A percentile compares a stretch with the other conserved stretches of the same genome.
These are phyloP conservation scores for Avena sativa DNA, from an alignment of 176 grass and related monocot species.

Conservation along the genomic window DNA sequence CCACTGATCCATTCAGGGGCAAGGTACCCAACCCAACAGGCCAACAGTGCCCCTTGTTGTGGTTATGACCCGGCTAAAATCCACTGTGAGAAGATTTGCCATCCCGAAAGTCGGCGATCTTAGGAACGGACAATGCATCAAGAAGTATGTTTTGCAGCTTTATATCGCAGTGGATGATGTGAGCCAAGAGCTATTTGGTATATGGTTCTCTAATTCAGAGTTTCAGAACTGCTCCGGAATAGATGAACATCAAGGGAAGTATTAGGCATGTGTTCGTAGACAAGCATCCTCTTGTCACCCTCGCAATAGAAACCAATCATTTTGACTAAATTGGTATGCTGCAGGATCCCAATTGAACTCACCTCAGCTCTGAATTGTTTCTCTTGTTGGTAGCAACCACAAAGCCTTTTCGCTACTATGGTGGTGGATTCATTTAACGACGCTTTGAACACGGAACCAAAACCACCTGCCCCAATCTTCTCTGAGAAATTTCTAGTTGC, in stretches of 20 bases:
- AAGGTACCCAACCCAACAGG: background rate
- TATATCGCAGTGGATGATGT: slow-evolving; percentile 32
- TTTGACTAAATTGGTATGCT: slow-evolving; percentile 26
- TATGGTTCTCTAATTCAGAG: background rate
- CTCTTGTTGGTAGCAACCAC: background rate
- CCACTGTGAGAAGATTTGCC: slow-evolving; percentile 21
- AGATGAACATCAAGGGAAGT: slow-evolving; percentile 22
- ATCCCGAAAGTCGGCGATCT: slow-evolving; percentile 34
- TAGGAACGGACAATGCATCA: background rate
- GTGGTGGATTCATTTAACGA: background rate
- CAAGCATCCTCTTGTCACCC: background rate
- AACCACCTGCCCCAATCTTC: background rate
- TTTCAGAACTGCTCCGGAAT: background rate
- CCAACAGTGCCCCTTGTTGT: slow-evolving; percentile 30
- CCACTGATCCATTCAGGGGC: slow-evolving; percentile 33
- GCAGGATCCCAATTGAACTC: slow-evolving; percentile 36
- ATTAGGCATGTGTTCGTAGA: slow-evolving; percentile 33
- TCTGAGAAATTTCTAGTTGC: slow-evolving; percentile 13
- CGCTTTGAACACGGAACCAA: slow-evolving; percentile 32
- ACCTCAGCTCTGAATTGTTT: slow-evolving; percentile 41
- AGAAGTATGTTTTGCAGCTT: slow-evolving; percentile 38
- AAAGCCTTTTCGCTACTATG: slow-evolving; percentile 35
- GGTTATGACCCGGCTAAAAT: slow-evolving; percentile 21
- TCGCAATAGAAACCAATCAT: slow-evolving; percentile 23
- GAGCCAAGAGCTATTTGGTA: slow-evolving; percentile 26